phyloP scores from a whole-genome alignment of 1,139 yeast genomes.

The Suhomyces atakaporum region DNA sequence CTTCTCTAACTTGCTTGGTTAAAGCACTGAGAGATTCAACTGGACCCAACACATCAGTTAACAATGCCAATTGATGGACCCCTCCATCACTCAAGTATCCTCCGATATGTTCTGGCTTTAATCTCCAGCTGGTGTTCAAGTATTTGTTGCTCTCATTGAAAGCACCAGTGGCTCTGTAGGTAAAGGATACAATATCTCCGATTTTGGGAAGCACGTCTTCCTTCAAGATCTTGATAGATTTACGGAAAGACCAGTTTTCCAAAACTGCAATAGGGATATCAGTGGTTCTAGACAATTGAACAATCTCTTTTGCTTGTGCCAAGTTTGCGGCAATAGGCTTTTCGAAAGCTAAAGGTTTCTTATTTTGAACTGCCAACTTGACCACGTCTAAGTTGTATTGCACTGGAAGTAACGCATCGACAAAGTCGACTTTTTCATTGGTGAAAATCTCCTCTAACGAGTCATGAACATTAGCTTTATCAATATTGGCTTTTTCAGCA shows the following conservation, averaged over 20 bases:
- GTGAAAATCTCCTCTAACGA: slow-evolving; percentile 62
- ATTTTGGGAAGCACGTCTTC: slow-evolving; percentile 63
- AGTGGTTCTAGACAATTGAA: slow-evolving; percentile 57
- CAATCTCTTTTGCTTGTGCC: slow-evolving; percentile 77
- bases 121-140: slow-evolving; percentile 78
- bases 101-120: slow-evolving; percentile 85
- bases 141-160: slow-evolving; percentile 67
- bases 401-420: slow-evolving; percentile 87
- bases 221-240: slow-evolving; percentile 52
- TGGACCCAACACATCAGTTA: slow-evolving; percentile 80
- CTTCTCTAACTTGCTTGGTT: slow-evolving; percentile 72
- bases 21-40: slow-evolving; percentile 69
- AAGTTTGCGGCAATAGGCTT: slow-evolving; percentile 91
- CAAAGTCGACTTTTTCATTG: slow-evolving; percentile 65
- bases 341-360: slow-evolving; percentile 79
- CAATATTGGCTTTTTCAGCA: slow-evolving; percentile 63
- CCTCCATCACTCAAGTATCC: slow-evolving; percentile 94
- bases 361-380: slow-evolving; percentile 62
- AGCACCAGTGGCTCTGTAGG: slow-evolving; percentile 81
- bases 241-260: slow-evolving; percentile 82
- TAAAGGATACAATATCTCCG: slow-evolving; percentile 75
- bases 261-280: slow-evolving; percentile 71
- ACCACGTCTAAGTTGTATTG: slow-evolving; percentile 72
- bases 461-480: slow-evolving; percentile 57
- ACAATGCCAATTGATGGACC: slow-evolving; percentile 86